Conservation (phyloP, 352 stramenopile species). For the Globisporangium megalacanthum region DNA sequence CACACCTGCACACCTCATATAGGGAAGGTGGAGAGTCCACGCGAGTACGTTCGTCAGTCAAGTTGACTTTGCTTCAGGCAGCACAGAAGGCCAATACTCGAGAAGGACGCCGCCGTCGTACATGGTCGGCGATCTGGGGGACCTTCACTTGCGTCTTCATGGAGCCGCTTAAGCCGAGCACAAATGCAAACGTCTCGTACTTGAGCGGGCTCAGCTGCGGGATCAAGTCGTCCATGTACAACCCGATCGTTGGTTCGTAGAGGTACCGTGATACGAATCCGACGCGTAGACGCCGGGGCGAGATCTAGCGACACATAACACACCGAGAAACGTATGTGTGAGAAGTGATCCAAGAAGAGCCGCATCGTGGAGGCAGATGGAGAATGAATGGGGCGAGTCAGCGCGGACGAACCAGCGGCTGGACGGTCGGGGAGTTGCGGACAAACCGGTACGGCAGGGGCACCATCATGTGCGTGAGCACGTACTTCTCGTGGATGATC, state of each 20-base stretch:
- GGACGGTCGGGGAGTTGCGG: slow-evolving; percentile 1
- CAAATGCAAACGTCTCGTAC: slow-evolving; percentile 72
- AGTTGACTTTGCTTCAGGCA: no score
- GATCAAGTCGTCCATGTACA: slow-evolving; percentile 66
- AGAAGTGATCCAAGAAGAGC: not conserved
- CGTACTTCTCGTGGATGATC: slow-evolving; percentile 32
- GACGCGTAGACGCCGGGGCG: slow-evolving; percentile 35
- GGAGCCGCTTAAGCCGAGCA: slow-evolving; percentile 50
- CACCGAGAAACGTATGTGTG: not conserved
- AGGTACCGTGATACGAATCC: slow-evolving; percentile 69
- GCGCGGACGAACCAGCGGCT: slow-evolving; percentile 4
- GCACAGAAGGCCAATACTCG: not conserved
- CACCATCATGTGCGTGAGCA: slow-evolving; percentile 41
- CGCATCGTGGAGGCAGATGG: no score
- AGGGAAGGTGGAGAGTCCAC: no score
- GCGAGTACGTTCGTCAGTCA: not conserved
- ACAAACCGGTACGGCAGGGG: slow-evolving; percentile 27
- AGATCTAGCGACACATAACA: slow-evolving; percentile 13
- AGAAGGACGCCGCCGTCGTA: slow-evolving; percentile 5
- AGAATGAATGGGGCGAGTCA: no score
- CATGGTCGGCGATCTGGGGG: slow-evolving; percentile 48
- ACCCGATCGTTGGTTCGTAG: slow-evolving; percentile 37
- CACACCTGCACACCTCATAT: slow-evolving; percentile 30
- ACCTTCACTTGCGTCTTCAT: slow-evolving; percentile 39
- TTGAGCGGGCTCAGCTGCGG: slow-evolving; percentile 41